A percentile compares a stretch with the other conserved stretches of the same genome.
phyloP scores from a whole-genome alignment of 148 eudicot genomes.

The Heliosperma pusillum region DNA sequence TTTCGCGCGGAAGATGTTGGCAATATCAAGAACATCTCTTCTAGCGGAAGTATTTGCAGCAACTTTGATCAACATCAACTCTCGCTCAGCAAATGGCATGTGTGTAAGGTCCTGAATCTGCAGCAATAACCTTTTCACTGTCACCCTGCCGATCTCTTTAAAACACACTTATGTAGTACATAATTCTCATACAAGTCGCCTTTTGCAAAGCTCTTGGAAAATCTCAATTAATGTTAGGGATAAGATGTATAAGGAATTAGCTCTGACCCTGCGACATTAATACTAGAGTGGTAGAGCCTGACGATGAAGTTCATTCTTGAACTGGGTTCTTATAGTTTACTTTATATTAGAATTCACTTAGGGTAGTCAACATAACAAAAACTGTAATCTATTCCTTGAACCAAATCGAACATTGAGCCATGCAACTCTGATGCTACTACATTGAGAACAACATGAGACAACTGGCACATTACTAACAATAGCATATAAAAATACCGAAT shows the following conservation, averaged over 20 bases:
- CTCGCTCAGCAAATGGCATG: constrained; percentile 88
- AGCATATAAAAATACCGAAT: background rate
- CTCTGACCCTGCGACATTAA: no score
- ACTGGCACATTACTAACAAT: background rate
- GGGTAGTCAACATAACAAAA: no score
- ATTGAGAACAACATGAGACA: background rate
- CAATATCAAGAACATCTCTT: constrained; percentile 89
- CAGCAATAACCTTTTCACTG: constrained; percentile 23
- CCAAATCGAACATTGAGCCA: no score
- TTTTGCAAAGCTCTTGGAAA: background rate
- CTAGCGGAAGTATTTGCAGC: constrained; percentile 83
- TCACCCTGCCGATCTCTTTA: background rate
- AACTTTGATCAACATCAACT: constrained; percentile 87
- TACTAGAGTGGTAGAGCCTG: no score
- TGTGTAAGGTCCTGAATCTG: constrained; percentile 81
- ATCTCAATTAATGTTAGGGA: background rate
- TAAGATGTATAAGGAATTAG: constrained; percentile 4
- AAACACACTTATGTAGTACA: background rate
- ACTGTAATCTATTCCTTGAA: no score
- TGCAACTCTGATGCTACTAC: background rate
- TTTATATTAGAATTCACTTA: no score
- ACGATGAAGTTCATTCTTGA: no score
- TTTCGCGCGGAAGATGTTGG: constrained; percentile 85
- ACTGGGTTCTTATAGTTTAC: no score
- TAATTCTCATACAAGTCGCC: background rate